phyloP scores from a whole-genome alignment of 306 rosid genomes.

The Glycyrrhiza uralensis region DNA sequence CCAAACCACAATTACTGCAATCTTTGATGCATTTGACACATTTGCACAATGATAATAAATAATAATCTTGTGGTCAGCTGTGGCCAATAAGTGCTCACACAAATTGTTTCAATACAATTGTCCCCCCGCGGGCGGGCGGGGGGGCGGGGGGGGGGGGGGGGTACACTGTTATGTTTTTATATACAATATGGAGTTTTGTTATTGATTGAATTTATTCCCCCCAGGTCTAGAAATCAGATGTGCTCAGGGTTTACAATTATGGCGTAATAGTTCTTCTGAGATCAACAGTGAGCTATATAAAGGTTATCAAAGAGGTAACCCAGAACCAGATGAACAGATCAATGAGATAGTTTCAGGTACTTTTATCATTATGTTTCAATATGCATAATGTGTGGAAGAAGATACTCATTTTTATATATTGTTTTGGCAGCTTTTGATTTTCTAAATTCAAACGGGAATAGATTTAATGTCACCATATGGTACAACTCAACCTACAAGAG shows the following conservation, averaged over 20 bases:
- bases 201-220: slow-evolving; percentile 23
- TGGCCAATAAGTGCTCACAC: not conserved
- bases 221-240: slow-evolving; percentile 46
- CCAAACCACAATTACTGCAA: not conserved
- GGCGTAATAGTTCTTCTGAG: slow-evolving; percentile 60
- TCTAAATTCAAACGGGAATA: slow-evolving; percentile 54
- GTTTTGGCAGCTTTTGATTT: slow-evolving; percentile 68
- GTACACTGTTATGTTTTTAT: slow-evolving; percentile 1
- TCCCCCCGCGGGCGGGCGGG: no score
- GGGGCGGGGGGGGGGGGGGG: no score
- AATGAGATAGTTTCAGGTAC: slow-evolving; percentile 58
- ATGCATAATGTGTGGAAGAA: not conserved
- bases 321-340: slow-evolving; percentile 27
- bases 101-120: slow-evolving; percentile 2
- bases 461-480: slow-evolving; percentile 63
- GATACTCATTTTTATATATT: slow-evolving; percentile 21
- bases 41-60: slow-evolving; percentile 7
- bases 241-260: slow-evolving; percentile 44
- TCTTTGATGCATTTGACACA: not conserved
- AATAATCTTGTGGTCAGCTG: not conserved
- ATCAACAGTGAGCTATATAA: slow-evolving; percentile 52
- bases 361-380: slow-evolving; percentile 10
- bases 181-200: not conserved
- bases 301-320: slow-evolving; percentile 53
- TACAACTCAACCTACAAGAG: slow-evolving; percentile 52